A percentile compares a stretch with the other conserved stretches of the same genome.
phyloP scores from a whole-genome alignment of 305 asterid genomes.

The Rubia peregrina region DNA sequence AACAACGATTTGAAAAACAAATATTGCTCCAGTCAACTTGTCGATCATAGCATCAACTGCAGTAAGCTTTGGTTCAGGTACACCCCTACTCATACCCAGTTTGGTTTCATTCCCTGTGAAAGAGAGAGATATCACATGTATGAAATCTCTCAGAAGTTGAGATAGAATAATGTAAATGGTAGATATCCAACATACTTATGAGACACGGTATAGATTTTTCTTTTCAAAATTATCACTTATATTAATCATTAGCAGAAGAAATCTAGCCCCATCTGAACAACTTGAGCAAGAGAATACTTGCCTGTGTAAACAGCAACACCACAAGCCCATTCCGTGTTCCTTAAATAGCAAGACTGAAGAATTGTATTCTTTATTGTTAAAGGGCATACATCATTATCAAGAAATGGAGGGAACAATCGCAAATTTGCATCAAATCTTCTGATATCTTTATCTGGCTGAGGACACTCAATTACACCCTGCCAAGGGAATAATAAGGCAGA shows the following conservation, averaged over 20 bases:
- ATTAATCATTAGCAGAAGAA: too few relatives aligned
- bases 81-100: conserved; percentile 97
- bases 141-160: background rate
- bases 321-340: conserved; percentile 99
- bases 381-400: conserved; percentile 91
- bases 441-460: conserved; percentile 87
- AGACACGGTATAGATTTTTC: background rate
- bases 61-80: conserved; percentile 98
- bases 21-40: conserved; percentile 98
- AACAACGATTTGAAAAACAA: conserved; percentile 88
- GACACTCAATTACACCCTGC: conserved; percentile 96
- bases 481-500: conserved; percentile 21
- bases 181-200: background rate
- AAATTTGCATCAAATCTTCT: conserved; percentile 94
- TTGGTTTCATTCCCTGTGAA: conserved; percentile 87
- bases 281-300: conserved; percentile 24
- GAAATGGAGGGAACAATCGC: conserved; percentile 93
- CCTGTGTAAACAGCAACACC: conserved; percentile 99
- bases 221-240: background rate
- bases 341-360: conserved; percentile 93
- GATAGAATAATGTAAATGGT: background rate
- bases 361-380: conserved; percentile 81
- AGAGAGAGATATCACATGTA: conserved; percentile 10
- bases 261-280: background rate
- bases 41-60: conserved; percentile 99